These are phyloP conservation scores for Ogataea pignaliae DNA, from an alignment of 805 yeast genomes.

Conservation along the genomic window DNA sequence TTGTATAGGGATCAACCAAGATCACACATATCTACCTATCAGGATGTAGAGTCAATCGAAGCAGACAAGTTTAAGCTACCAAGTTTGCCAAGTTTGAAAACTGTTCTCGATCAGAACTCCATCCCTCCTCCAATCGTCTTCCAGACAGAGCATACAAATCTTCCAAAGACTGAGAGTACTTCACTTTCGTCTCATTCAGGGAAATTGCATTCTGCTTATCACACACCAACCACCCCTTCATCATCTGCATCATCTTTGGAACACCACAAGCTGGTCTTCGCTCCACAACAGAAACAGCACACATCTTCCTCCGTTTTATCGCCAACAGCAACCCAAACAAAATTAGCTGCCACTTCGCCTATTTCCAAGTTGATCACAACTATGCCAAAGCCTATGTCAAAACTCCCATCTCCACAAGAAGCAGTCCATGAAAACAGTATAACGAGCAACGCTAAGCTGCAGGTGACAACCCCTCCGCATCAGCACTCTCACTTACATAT, in stretches of 20 bases:
- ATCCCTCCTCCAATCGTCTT: slow-evolving; percentile 12
- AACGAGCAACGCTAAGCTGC: too few species aligned
- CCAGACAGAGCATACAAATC: background rate
- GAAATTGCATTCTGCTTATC: too few species aligned
- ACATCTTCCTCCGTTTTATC: background rate
- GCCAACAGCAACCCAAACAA: slow-evolving; percentile 2
- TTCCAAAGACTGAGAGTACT: background rate
- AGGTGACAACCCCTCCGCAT: too few species aligned
- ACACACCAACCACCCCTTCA: too few species aligned
- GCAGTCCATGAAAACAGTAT: too few species aligned
- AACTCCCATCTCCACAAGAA: background rate
- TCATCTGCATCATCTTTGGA: too few species aligned
- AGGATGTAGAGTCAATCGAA: slow-evolving; percentile 5
- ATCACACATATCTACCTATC: slow-evolving; percentile 9
- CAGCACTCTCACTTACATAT: too few species aligned
- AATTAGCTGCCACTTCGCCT: slow-evolving; percentile 9
- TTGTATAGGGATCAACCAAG: slow-evolving; percentile 37
- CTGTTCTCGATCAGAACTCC: slow-evolving; percentile 11
- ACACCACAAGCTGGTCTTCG: too few species aligned
- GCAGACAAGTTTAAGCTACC: slow-evolving; percentile 19
- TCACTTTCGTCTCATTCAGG: background rate
- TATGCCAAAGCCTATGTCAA: background rate
- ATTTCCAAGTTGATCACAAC: slow-evolving; percentile 12
- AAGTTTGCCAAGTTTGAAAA: slow-evolving; percentile 8
- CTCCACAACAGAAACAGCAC: background rate